These are phyloP conservation scores for Seminavis robusta DNA, from an alignment of 108 stramenopile genomes.

Conservation along the genomic window DNA sequence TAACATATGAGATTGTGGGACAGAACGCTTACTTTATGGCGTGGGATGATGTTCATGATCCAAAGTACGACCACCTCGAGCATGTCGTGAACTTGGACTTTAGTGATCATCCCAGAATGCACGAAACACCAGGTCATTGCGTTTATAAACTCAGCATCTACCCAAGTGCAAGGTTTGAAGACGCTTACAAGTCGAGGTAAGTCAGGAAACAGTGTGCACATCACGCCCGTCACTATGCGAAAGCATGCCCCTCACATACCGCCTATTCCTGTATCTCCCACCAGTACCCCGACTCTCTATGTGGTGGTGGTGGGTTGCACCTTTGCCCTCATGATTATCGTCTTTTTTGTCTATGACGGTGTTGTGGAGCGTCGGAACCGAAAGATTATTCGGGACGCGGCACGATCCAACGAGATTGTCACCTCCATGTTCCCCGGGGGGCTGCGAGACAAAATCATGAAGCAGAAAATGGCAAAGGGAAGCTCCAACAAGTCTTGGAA, in stretches of 20 bases:
- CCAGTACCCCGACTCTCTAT: background rate
- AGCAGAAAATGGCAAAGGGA: too few relatives aligned
- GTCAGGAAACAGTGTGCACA: background rate
- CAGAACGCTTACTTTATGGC: too few relatives aligned
- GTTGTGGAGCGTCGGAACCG: constrained; percentile 18
- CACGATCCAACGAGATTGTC: constrained; percentile 17
- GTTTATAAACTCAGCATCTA: too few relatives aligned
- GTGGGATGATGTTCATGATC: too few relatives aligned
- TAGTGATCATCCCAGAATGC: too few relatives aligned
- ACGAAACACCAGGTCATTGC: too few relatives aligned
- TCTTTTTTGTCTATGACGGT: constrained; percentile 18
- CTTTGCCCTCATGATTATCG: constrained; percentile 2
- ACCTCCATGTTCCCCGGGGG: constrained; percentile 23
- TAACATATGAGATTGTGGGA: too few relatives aligned
- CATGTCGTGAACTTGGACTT: too few relatives aligned
- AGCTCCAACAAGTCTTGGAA: too few relatives aligned
- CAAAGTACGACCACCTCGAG: too few relatives aligned
- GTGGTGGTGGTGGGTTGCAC: constrained; percentile 1
- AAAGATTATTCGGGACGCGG: constrained; percentile 12
- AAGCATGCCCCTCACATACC: background rate
- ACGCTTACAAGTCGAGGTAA: background rate
- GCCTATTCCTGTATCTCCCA: background rate
- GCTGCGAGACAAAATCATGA: too few relatives aligned
- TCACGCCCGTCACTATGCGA: too few relatives aligned
- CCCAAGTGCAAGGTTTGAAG: background rate